phyloP scores from a whole-genome alignment of 495 filamentous ascomycete genomes.

The Tuber magnatum region DNA sequence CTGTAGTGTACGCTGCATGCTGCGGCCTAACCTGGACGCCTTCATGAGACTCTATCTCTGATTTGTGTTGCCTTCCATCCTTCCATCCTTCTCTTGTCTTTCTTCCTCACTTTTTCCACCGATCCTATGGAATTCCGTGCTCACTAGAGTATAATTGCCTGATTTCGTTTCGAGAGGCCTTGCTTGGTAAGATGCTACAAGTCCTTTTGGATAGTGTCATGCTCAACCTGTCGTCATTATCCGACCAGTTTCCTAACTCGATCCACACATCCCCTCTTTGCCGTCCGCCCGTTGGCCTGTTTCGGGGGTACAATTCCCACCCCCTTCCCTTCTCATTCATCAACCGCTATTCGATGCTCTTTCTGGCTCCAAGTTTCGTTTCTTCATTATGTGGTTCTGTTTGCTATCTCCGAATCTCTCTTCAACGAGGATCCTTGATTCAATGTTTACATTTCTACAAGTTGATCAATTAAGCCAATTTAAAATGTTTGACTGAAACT shows the following conservation, averaged over 20 bases:
- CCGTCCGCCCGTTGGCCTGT: neutral
- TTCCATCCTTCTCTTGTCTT: conserved; percentile 4
- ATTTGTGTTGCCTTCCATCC: neutral
- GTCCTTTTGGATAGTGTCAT: neutral
- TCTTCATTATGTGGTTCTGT: conserved; percentile 27
- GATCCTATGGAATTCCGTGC: neutral
- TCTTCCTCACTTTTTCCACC: conserved; percentile 1
- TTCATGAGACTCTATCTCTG: neutral
- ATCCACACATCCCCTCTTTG: conserved; percentile 1
- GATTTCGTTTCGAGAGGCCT: neutral
- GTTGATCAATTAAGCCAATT: conserved; percentile 12
- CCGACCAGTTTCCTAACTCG: conserved; percentile 1
- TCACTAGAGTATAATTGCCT: neutral
- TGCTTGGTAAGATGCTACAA: neutral
- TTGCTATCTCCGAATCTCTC: conserved; percentile 30
- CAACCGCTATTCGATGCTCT: conserved; percentile 13
- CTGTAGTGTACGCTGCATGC: conserved; percentile 1
- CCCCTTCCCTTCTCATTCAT: conserved; percentile 6
- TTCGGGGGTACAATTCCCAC: neutral
- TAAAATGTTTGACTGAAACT: neutral
- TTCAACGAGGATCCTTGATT: conserved; percentile 10
- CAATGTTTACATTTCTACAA: conserved; percentile 14
- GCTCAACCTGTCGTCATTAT: neutral
- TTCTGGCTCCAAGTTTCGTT: conserved; percentile 16
- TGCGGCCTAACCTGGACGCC: neutral